A percentile compares a stretch with the other conserved stretches of the same genome.
Evolutionary conservation across 257 asterid species (phyloP).

Genomic region (Nyctanthes arbortristis): DNA sequence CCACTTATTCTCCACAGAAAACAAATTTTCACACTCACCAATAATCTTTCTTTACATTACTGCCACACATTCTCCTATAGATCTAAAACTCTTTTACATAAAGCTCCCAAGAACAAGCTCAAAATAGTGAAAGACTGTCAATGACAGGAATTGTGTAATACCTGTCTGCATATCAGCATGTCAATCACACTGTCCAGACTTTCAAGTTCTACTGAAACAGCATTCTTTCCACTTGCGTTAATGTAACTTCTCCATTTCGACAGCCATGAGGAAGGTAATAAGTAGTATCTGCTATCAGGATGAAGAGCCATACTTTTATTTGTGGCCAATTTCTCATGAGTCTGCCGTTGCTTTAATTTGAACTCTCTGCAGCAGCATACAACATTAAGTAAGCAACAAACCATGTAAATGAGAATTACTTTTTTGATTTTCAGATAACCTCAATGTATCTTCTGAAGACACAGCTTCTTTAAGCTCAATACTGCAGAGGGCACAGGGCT

Average conservation of each 20-base stretch:
- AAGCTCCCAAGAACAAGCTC: too few species aligned
- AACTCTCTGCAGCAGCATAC: slow-evolving; percentile 78
- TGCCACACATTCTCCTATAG: too few species aligned
- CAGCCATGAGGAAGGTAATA: slow-evolving; percentile 88
- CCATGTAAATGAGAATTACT: slow-evolving; percentile 16
- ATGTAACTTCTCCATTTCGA: slow-evolving; percentile 76
- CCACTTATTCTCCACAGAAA: too few species aligned
- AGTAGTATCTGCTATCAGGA: slow-evolving; percentile 61
- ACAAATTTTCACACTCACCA: too few species aligned
- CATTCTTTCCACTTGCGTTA: slow-evolving; percentile 68
- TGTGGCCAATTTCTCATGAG: slow-evolving; percentile 78
- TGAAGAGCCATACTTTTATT: slow-evolving; percentile 54
- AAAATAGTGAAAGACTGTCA: too few species aligned
- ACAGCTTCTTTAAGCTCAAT: slow-evolving; percentile 75
- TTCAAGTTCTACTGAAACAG: slow-evolving; percentile 64
- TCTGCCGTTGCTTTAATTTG: slow-evolving; percentile 77
- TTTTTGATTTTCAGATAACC: slow-evolving; percentile 48
- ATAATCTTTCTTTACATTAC: too few species aligned
- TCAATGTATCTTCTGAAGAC: slow-evolving; percentile 76
- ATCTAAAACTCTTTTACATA: too few species aligned
- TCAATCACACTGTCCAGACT: slow-evolving; percentile 53
- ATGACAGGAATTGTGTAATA: slow-evolving; percentile 27
- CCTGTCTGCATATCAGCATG: slow-evolving; percentile 79
- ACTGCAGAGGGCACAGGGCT: slow-evolving; percentile 73
- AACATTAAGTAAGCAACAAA: slow-evolving; percentile 38